These are phyloP conservation scores for Xylariaceae sp. DNA, from an alignment of 2,329 filamentous ascomycete species.

Conservation along the genomic window DNA sequence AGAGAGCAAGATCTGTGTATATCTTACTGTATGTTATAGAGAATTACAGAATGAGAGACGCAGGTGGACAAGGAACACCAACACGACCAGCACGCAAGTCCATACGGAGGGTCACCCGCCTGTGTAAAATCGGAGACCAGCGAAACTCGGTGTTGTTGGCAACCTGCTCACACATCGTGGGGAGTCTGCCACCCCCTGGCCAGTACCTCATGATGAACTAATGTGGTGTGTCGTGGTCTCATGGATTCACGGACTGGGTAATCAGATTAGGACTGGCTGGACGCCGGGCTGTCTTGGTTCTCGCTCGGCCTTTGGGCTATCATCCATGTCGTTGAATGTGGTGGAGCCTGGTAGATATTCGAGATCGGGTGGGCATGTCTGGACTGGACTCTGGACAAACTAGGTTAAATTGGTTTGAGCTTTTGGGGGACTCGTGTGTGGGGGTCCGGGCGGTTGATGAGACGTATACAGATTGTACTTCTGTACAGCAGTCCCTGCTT, in stretches of 20 bases:
- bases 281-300: constrained; percentile 4
- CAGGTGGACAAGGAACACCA: neutral
- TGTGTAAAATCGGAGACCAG: constrained; percentile 14
- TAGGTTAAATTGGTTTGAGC: neutral
- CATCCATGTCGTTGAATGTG: constrained; percentile 17
- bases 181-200: constrained; percentile 1
- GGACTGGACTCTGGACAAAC: neutral
- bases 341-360: constrained; percentile 6
- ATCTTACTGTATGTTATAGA: neutral
- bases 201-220: constrained; percentile 16
- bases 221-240: constrained; percentile 15
- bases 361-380: constrained; percentile 3
- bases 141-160: constrained; percentile 2
- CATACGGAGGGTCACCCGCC: constrained; percentile 12
- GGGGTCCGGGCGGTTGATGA: constrained; percentile 1
- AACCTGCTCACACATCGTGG: no score
- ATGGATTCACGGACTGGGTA: neutral
- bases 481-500: neutral
- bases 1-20: constrained; percentile 2
- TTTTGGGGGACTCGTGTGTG: neutral
- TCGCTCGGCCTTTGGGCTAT: constrained; percentile 14
- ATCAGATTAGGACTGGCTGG: neutral
- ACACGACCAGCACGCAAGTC: constrained; percentile 8
- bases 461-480: constrained; percentile 8
- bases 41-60: neutral